Conservation (phyloP, 345 rosid species). For the Salix udensis region DNA sequence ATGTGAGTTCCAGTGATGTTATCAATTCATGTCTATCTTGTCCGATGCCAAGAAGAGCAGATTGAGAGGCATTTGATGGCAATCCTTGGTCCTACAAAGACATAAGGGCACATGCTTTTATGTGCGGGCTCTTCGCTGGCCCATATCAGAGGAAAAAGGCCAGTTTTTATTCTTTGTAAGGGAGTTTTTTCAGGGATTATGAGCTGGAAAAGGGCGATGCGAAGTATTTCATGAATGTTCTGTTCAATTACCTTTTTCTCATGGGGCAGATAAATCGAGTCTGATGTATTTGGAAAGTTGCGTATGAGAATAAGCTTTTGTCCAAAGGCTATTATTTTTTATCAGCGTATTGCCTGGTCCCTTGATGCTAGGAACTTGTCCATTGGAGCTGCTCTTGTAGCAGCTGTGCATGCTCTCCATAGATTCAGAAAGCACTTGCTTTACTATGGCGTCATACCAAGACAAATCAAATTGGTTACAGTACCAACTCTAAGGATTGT, state of each 20-base stretch:
- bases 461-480: slow-evolving; percentile 91
- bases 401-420: slow-evolving; percentile 92
- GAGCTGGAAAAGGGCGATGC: slow-evolving; percentile 96
- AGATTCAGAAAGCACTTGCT: slow-evolving; percentile 93
- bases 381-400: slow-evolving; percentile 94
- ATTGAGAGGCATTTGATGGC: slow-evolving; percentile 87
- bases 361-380: slow-evolving; percentile 92
- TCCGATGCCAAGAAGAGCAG: slow-evolving; percentile 83
- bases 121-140: slow-evolving; percentile 94
- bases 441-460: slow-evolving; percentile 86
- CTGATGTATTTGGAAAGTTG: slow-evolving; percentile 96
- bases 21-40: slow-evolving; percentile 87
- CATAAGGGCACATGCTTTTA: slow-evolving; percentile 76
- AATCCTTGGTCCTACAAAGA: slow-evolving; percentile 66
- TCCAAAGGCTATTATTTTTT: slow-evolving; percentile 93
- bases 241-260: slow-evolving; percentile 88
- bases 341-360: slow-evolving; percentile 98
- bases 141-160: slow-evolving; percentile 91
- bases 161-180: slow-evolving; percentile 75
- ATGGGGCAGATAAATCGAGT: slow-evolving; percentile 97
- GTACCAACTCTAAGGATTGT: slow-evolving; percentile 93
- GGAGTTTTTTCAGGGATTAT: slow-evolving; percentile 83
- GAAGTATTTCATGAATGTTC: slow-evolving; percentile 85
- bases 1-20: slow-evolving; percentile 93
- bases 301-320: slow-evolving; percentile 91